A percentile compares a stretch with the other conserved stretches of the same genome.
These are phyloP conservation scores for Penicillium sp. DNA, from an alignment of 2,329 filamentous ascomycete genomes.

Conservation along the genomic window DNA sequence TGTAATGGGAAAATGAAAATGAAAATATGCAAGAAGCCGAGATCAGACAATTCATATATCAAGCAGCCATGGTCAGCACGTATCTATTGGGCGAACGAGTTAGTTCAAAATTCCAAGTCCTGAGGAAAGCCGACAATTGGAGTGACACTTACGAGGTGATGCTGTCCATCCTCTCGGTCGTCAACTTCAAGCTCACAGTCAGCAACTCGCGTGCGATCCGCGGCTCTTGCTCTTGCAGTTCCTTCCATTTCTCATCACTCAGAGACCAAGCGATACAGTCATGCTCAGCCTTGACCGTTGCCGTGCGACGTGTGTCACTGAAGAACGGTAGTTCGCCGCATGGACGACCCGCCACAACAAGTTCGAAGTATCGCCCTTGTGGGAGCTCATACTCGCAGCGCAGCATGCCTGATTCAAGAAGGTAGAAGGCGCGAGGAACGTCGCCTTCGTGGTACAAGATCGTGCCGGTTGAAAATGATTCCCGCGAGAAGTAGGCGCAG, in stretches of 20 bases:
- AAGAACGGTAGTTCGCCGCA: slow-evolving; percentile 98
- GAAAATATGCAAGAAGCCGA: neutral
- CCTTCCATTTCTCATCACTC: slow-evolving; percentile 71
- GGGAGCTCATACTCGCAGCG: slow-evolving; percentile 89
- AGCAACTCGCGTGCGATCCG: slow-evolving; percentile 84
- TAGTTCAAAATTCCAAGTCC: too few species aligned
- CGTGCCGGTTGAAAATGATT: slow-evolving; percentile 69
- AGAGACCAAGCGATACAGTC: slow-evolving; percentile 84
- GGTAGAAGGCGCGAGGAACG: slow-evolving; percentile 79
- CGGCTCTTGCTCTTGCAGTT: slow-evolving; percentile 71
- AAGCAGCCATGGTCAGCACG: slow-evolving; percentile 39
- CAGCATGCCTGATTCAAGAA: slow-evolving; percentile 86
- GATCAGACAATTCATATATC: slow-evolving; percentile 5
- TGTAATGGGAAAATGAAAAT: neutral
- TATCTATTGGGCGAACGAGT: slow-evolving; percentile 25
- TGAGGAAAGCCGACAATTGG: neutral
- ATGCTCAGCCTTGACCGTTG: slow-evolving; percentile 80
- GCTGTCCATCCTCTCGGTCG: slow-evolving; percentile 85
- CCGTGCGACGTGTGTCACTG: slow-evolving; percentile 83
- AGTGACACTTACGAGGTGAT: slow-evolving; percentile 60
- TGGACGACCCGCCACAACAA: slow-evolving; percentile 90
- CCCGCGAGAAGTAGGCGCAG: slow-evolving; percentile 73
- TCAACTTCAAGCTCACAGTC: slow-evolving; percentile 87
- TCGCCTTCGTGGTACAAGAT: slow-evolving; percentile 80
- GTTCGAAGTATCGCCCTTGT: slow-evolving; percentile 86